A percentile compares a stretch with the other conserved stretches of the same genome.
phyloP scores from a whole-genome alignment of 352 stramenopile genomes.

The Globisporangium radiosum region DNA sequence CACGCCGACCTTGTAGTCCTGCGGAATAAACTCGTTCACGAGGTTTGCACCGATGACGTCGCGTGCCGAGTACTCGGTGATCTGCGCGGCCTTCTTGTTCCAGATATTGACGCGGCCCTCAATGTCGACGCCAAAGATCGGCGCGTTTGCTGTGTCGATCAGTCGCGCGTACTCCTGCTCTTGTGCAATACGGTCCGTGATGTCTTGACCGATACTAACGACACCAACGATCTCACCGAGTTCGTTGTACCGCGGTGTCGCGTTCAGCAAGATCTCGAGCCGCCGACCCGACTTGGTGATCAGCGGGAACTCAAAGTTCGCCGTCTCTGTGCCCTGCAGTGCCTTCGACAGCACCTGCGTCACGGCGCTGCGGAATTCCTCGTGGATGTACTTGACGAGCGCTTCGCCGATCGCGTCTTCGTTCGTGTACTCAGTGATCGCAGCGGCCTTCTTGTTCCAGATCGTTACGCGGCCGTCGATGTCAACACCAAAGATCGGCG shows the following conservation, averaged over 20 bases:
- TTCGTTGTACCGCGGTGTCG: constrained; percentile 66
- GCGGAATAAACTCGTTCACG: constrained; percentile 87
- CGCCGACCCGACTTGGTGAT: constrained; percentile 64
- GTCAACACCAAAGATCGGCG: constrained; percentile 82
- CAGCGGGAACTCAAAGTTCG: constrained; percentile 84
- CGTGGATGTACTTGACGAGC: constrained; percentile 61
- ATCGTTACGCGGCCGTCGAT: constrained; percentile 74
- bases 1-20: constrained; percentile 57
- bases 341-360: constrained; percentile 61
- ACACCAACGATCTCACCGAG: constrained; percentile 66
- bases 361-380: constrained; percentile 58
- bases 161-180: constrained; percentile 83
- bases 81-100: constrained; percentile 88
- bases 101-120: constrained; percentile 82
- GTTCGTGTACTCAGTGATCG: constrained; percentile 84
- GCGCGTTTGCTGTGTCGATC: constrained; percentile 88
- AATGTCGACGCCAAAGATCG: constrained; percentile 87
- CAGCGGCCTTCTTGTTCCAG: constrained; percentile 92
- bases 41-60: constrained; percentile 85
- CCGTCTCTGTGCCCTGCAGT: constrained; percentile 51
- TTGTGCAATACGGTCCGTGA: constrained; percentile 77
- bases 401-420: constrained; percentile 82
- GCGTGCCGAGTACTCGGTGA: constrained; percentile 86
- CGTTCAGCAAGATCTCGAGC: constrained; percentile 79
- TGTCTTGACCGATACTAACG: constrained; percentile 75